These are phyloP conservation scores for Peronospora destructor DNA, from an alignment of 352 stramenopile species.

Conservation along the genomic window DNA sequence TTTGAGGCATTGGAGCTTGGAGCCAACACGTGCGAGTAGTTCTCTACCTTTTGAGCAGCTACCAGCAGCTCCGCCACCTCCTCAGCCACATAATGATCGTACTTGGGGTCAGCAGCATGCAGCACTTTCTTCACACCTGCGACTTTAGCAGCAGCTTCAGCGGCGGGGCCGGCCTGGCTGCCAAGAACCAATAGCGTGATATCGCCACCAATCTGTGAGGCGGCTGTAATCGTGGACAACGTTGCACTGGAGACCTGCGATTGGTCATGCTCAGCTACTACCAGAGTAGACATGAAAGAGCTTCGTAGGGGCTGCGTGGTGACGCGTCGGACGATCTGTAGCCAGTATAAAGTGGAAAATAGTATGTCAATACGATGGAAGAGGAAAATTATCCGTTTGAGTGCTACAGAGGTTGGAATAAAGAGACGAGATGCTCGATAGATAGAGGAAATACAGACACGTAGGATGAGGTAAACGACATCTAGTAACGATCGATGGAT, in stretches of 20 bases:
- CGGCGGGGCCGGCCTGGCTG: slow-evolving; percentile 49
- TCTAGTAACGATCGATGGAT: background rate
- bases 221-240: slow-evolving; percentile 83
- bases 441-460: slow-evolving; percentile 1
- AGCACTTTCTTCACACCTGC: slow-evolving; percentile 77
- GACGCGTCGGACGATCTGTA: slow-evolving; percentile 48
- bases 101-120: slow-evolving; percentile 77
- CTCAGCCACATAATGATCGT: slow-evolving; percentile 85
- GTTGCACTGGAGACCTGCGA: slow-evolving; percentile 62
- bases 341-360: background rate
- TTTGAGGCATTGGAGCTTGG: slow-evolving; percentile 93
- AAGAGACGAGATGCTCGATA: background rate
- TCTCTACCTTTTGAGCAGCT: slow-evolving; percentile 48
- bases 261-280: slow-evolving; percentile 85
- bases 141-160: slow-evolving; percentile 68
- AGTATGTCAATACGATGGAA: background rate
- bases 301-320: slow-evolving; percentile 26
- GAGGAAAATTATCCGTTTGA: background rate
- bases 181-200: slow-evolving; percentile 73
- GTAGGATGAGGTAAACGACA: background rate
- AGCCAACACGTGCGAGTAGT: slow-evolving; percentile 91
- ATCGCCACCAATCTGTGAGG: slow-evolving; percentile 73
- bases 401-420: background rate
- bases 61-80: slow-evolving; percentile 78
- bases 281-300: slow-evolving; percentile 65